Evolutionary conservation across 2,329 filamentous ascomycete genomes (phyloP).

Genomic region (Claviceps sp.): DNA sequence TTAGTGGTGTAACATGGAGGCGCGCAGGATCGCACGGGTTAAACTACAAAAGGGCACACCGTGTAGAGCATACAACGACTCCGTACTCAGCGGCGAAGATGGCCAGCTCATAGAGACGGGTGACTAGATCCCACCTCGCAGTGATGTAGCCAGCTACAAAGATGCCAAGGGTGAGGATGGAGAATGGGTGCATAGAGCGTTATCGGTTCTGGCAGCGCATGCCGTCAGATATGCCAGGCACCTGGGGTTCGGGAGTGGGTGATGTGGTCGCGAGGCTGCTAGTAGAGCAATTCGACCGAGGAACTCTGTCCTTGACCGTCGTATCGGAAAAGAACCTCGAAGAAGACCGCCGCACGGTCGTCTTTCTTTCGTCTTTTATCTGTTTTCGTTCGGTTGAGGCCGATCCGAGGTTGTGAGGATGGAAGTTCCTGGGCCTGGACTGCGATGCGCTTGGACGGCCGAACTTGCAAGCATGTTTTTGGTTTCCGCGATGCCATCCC

Average conservation of each 20-base stretch:
- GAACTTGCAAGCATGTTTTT: not conserved
- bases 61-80: conserved; percentile 54
- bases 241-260: not conserved
- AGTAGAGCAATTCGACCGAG: not conserved
- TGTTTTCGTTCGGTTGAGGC: not conserved
- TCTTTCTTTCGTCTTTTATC: no score
- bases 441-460: conserved; percentile 1
- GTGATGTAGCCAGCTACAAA: conserved; percentile 99
- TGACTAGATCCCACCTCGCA: conserved; percentile 96
- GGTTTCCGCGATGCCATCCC: conserved; percentile 1
- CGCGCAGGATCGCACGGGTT: not conserved
- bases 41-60: not conserved
- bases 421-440: not conserved
- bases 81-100: conserved; percentile 98
- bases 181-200: conserved; percentile 91
- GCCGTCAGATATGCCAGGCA: conserved; percentile 16
- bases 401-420: not conserved
- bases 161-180: conserved; percentile 86
- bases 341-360: not conserved
- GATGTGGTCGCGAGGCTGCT: conserved; percentile 2
- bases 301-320: not conserved
- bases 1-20: not conserved
- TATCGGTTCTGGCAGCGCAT: conserved; percentile 30
- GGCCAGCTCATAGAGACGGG: conserved; percentile 88
- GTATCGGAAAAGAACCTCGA: not conserved